Base-by-base conservation (phyloP, 2,329 filamentous ascomycete species). In the Fusarium pininemorale region DNA sequence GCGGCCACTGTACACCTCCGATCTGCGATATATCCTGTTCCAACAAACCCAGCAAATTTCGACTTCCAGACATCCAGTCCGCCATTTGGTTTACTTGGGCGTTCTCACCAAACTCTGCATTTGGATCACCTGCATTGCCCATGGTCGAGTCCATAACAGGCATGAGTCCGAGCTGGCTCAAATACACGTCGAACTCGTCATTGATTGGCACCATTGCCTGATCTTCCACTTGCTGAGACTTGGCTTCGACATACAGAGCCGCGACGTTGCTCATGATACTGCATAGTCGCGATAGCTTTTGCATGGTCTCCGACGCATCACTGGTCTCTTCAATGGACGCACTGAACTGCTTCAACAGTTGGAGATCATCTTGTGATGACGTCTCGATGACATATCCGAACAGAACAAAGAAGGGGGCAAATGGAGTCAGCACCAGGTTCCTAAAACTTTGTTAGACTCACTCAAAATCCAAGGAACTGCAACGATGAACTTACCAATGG, bases 31-130 rank as follows among this genome's bases (percentile, higher is more conserved):
- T 70, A 50, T 92, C 90, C 66, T 91, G 89, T 77, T 93, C 91
- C 78, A 92, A 79, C 64, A 92, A 77, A 0, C 89, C 89, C 83
- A 92, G 87, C 83, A 93, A 88, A 75, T 91, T 90, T 62, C 87
- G 85, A 67, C 89, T 92, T 4, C 90, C 89, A 7, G 88, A 90
- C 74, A 91, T 92, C 90, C 90, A 92, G 70, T 91, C 90, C 5
- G 88, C 88, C 67, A 92, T 80, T 51, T 90, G 87, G 38, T 85
- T 75, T n/a, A 79, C 77, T 66, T 81, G 82, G 13, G 79, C 74
- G 62, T 63, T 80, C n/a, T 80, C 78, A 7, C 69, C 61, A 10
- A 71, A 68, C 12, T 74, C 64, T 22, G 66, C 74, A 39, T 69
- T 76, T 20, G 75, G 69, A 35, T 79, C 66, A 18, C 51, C 54